Base-by-base conservation (phyloP, 73 alveolate species). In the Effrenium voratum region DNA sequence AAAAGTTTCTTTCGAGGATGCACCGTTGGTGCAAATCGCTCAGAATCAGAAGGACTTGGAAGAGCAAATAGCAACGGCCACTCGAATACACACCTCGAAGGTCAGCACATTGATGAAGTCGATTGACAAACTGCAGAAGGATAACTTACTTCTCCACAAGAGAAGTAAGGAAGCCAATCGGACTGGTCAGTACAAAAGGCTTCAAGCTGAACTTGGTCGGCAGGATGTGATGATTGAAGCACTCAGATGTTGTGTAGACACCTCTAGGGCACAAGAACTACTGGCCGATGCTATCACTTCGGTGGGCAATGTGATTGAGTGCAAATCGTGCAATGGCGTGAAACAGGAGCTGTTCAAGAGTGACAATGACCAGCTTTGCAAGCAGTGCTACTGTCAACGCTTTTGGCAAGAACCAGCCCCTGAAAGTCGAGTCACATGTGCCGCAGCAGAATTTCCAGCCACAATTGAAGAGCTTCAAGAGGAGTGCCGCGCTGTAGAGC, bases 141-240 rank as follows among this genome's bases (percentile, higher is more conserved):
- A 86, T 44, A 86, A 86, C 49, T 60, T 59, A n/a, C 59, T 73
- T 15, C 63, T 86, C 28, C 94, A 63, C 16, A 86, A 43, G 94
- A 41, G 47, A 0, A 63, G 63, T 40, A 49, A n/a, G 47, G 95
- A 88, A 49, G 77, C 81, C 2, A 88, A 66, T 50, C 28, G 95
- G 32, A 88, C 95, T 3, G 47, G 86, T 28, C 95, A 88, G 57
- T 88, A 44, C 75, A 88, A 88, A 36, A 72, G 73, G 66, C 73
- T 88, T 41, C 95, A 88, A 76, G 81, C 36, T 73, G 95, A 88
- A 30, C 95, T 88, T 88, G 95, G 95, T 34, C 63, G 73, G 68
- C 95, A 88, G 55, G 95, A 88, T 30, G 95, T 88, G 26, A 60
- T 88, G 95, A 88, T 88, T 43, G 95, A 88, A 38, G 84, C 73